Evolutionary conservation across 345 rosid genomes (phyloP), one percentile per base, ranked within the genome.

Genomic region (Eucalyptus globulus): DNA sequence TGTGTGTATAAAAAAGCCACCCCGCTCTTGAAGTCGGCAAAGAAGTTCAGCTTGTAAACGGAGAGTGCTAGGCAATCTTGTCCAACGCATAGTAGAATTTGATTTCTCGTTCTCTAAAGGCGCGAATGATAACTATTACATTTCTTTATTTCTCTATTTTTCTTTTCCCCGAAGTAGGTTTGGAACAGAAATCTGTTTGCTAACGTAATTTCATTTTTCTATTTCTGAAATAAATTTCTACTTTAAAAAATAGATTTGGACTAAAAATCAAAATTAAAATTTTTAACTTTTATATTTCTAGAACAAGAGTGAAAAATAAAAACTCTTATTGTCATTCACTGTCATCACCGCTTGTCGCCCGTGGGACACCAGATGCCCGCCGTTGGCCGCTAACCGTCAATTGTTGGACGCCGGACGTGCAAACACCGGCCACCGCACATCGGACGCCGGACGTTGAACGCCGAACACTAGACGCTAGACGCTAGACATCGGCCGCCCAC

Each of bases 371-470:
- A 0, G 10, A 19, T 53, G 56, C 9, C 0, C 1, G 16, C 1
- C 0, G 7, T 0, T 0, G 0, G 53, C 1, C 3, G 0, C 2
- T 0, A 0, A 17, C 2, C 0, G 0, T 51, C 22, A 51, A 51
- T 51, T 51, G 56, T 2, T 51, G 1, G 56, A 51, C 1, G 0
- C 0, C 2, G 0, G 4, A 51, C 8, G 2, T 7, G 22, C 9
- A 0, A 0, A 19, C 24, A 19, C 0, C 0, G 0, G 5, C 10
- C 56, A 53, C 2, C 1, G 0, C 24, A 53, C 56, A 53, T 51
- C 1, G 0, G 0, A 51, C 0, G 1, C 4, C 0, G 34, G 34
- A 34, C 34, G 34, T 34, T 34, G 34, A 3, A 34, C 34, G 34
- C 34, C 34, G 1, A 0, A 53, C 1, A 0, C 5, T 1, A 3